Evolutionary conservation across 2,329 filamentous ascomycete genomes (phyloP).

Genomic region (Beauveria medogensis): DNA sequence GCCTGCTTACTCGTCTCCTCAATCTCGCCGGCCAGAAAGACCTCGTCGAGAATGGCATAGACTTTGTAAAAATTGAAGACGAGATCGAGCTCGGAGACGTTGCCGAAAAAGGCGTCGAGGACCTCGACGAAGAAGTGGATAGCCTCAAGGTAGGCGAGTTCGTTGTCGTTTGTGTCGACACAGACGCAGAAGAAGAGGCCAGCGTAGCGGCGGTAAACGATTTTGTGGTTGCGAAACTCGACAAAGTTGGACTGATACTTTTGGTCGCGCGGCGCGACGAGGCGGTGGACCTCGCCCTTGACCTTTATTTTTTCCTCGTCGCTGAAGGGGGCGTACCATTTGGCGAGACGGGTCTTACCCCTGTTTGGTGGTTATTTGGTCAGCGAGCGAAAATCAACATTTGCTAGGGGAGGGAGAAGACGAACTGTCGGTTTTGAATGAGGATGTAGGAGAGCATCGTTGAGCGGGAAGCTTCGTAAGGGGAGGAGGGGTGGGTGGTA

Average conservation of each 20-base stretch:
- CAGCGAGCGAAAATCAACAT: background rate
- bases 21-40: conserved; percentile 95
- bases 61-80: conserved; percentile 80
- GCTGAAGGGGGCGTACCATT: conserved; percentile 98
- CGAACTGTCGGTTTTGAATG: conserved; percentile 78
- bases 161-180: conserved; percentile 98
- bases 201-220: conserved; percentile 95
- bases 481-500: background rate
- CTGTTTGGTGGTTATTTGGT: conserved; percentile 35
- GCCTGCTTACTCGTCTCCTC: conserved; percentile 99
- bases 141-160: conserved; percentile 90
- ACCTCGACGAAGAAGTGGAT: conserved; percentile 99
- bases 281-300: conserved; percentile 97
- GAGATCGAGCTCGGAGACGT: conserved; percentile 95
- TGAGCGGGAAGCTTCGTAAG: background rate
- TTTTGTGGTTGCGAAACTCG: conserved; percentile 89
- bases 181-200: conserved; percentile 99
- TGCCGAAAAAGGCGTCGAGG: conserved; percentile 95
- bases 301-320: conserved; percentile 99
- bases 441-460: conserved; percentile 75
- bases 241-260: conserved; percentile 99
- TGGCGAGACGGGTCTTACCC: conserved; percentile 95
- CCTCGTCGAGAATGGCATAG: conserved; percentile 96
- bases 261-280: conserved; percentile 94
- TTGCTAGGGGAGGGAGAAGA: background rate